Percentiles rank a stretch among this genome's conserved stretches.
Evolutionary conservation across 352 stramenopile genomes (phyloP).

Genomic region (Phytophthora agathidicida): DNA sequence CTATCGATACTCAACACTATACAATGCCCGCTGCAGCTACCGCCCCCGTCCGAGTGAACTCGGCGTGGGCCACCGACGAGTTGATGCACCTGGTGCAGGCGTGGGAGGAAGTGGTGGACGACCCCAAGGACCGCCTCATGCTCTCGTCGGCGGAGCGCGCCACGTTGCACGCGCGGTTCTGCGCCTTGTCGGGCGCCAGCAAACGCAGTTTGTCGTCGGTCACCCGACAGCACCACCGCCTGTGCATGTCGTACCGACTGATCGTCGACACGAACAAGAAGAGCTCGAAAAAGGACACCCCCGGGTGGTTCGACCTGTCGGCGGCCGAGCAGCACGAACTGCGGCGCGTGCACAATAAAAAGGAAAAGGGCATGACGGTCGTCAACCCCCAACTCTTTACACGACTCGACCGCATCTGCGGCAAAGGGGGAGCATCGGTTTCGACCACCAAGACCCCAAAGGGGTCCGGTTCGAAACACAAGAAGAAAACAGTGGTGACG

Average conservation of each 20-base stretch:
- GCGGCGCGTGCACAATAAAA: slow-evolving; percentile 27
- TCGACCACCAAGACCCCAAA: slow-evolving; percentile 3
- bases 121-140: slow-evolving; percentile 34
- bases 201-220: slow-evolving; percentile 34
- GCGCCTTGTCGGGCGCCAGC: slow-evolving; percentile 6
- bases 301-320: slow-evolving; percentile 42
- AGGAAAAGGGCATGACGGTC: slow-evolving; percentile 37
- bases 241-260: slow-evolving; percentile 39
- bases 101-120: slow-evolving; percentile 38
- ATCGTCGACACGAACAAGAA: slow-evolving; percentile 37
- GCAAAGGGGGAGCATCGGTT: background rate
- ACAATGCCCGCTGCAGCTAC: slow-evolving; percentile 18
- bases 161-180: slow-evolving; percentile 38
- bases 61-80: slow-evolving; percentile 31
- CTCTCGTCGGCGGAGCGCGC: slow-evolving; percentile 24
- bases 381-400: slow-evolving; percentile 34
- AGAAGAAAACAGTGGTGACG: slow-evolving; percentile 5
- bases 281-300: slow-evolving; percentile 13
- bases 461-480: no score
- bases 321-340: slow-evolving; percentile 33
- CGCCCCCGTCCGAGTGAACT: slow-evolving; percentile 17
- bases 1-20: background rate
- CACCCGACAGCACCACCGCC: slow-evolving; percentile 32
- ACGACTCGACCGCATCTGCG: slow-evolving; percentile 32
- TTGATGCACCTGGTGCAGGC: slow-evolving; percentile 36